A percentile compares a stretch with the other conserved stretches of the same genome.
phyloP scores from a whole-genome alignment of 352 stramenopile genomes.

The Thraustochytrium striatum region DNA sequence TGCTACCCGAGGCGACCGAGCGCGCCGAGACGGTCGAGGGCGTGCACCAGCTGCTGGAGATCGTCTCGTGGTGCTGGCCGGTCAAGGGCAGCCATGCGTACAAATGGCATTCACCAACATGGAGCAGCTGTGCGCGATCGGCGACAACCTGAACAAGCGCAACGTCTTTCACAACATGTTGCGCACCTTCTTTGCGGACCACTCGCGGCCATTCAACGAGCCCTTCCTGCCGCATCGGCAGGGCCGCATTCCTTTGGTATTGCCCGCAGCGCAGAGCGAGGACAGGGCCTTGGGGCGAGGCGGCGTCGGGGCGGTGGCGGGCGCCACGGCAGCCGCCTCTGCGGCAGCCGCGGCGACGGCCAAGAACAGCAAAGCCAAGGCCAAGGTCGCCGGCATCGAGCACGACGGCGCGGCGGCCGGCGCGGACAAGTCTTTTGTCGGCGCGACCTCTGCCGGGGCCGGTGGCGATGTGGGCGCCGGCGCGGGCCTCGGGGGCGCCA shows the following conservation, averaged over 20 bases:
- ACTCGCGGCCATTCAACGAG: conserved; percentile 15
- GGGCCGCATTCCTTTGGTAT: background rate
- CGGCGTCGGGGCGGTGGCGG: background rate
- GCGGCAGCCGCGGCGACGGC: background rate
- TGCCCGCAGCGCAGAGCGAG: background rate
- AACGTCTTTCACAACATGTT: conserved; percentile 36
- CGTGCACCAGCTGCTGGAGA: background rate
- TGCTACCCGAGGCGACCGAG: conserved; percentile 20
- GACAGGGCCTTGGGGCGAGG: background rate
- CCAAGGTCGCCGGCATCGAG: background rate
- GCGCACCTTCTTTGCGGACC: conserved; percentile 27
- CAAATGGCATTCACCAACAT: conserved; percentile 34
- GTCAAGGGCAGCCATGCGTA: background rate
- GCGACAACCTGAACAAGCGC: background rate
- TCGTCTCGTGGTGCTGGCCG: conserved; percentile 15
- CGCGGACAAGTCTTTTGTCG: too few species aligned
- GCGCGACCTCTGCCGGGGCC: too few species aligned
- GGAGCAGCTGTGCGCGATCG: conserved; percentile 26
- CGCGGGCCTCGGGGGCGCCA: background rate
- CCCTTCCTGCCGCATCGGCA: conserved; percentile 1
- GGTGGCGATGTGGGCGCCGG: too few species aligned
- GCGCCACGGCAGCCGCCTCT: too few species aligned
- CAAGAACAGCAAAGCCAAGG: background rate
- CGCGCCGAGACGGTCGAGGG: conserved; percentile 19
- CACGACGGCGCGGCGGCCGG: too few species aligned